Conservation (phyloP, 2,329 filamentous ascomycete species). For the Didymella lethalis region DNA sequence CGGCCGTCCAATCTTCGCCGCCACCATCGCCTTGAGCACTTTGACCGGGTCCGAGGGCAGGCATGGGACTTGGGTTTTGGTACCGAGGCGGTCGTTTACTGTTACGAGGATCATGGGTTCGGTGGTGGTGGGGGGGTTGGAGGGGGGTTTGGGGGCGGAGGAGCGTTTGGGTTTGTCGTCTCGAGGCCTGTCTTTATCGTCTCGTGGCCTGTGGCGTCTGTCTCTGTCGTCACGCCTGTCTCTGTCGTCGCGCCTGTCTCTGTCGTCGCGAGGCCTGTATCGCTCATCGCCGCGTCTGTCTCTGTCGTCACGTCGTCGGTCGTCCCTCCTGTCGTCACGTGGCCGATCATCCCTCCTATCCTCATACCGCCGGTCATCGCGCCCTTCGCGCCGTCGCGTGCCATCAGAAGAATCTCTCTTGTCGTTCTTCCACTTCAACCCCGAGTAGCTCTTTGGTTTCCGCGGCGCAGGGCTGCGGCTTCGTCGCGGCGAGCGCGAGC, state of each 20-base stretch:
- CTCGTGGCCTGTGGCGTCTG: slow-evolving; percentile 5
- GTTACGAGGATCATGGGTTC: slow-evolving; percentile 94
- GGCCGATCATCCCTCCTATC: slow-evolving; percentile 15
- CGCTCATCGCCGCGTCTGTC: background rate
- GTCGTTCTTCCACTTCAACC: slow-evolving; percentile 66
- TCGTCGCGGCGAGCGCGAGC: slow-evolving; percentile 42
- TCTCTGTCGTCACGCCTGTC: slow-evolving; percentile 12
- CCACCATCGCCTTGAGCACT: slow-evolving; percentile 90
- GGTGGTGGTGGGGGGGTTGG: slow-evolving; percentile 34
- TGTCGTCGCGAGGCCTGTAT: slow-evolving; percentile 1
- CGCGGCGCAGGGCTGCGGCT: slow-evolving; percentile 30
- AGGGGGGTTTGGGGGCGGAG: slow-evolving; percentile 22
- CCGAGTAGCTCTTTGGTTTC: slow-evolving; percentile 55
- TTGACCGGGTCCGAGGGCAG: slow-evolving; percentile 83
- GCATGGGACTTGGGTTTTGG: slow-evolving; percentile 93
- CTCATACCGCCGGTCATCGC: slow-evolving; percentile 41
- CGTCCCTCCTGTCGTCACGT: slow-evolving; percentile 11
- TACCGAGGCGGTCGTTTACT: slow-evolving; percentile 93
- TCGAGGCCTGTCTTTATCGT: too few species aligned
- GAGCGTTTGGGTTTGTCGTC: background rate
- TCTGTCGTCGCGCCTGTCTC: slow-evolving; percentile 8
- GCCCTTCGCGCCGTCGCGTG: slow-evolving; percentile 52
- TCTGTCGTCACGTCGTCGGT: background rate
- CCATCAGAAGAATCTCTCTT: slow-evolving; percentile 41
- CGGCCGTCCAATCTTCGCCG: slow-evolving; percentile 84